Evolutionary conservation across 176 grass and related monocot genomes (phyloP), one percentile per base, ranked within the genome.

Genomic region (Neostapfia colusana): DNA sequence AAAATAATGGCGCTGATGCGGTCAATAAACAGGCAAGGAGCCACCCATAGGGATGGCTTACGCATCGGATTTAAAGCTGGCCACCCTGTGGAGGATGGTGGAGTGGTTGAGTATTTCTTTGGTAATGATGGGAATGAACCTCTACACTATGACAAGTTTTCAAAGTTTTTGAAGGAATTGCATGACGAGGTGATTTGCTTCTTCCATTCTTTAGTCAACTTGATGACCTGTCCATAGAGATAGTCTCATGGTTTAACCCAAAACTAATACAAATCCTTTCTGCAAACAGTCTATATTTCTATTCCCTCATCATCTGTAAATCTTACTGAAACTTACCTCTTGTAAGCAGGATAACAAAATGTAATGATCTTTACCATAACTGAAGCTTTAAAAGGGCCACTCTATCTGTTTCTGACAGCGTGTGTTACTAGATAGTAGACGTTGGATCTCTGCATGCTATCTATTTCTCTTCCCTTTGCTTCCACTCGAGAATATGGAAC

Each of bases 1-100:
- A 92, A 94, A 91, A 75, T 98, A 79, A 98, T 98, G 95, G 79
- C 85, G 66, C 81, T 98, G 73, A 92, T 98, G 95, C 89, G 95
- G 49, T 87, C 89, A 35, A 77, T 86, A 65, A 94, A 92, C 55
- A 94, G 95, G 86, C 95, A 98, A 92, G 95, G 95, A 54, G 80
- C 84, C 69, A 65, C 76, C 37, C 91, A 98, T 72, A 92, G 83
- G 55, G 77, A 98, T 88, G 91, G 91, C 41, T 84, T 89, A 43
- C 91, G 95, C n/a, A 45, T 85, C 40, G 87, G 91, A 84, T 86
- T 94, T 71, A 98, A 89, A 91, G 83, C 88, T 86, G 68, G 70
- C 6, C 71, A 80, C 39, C 81, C 87, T 73, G 82, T 91, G 46
- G 95, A 98, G 75, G 85, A 94, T 80, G 91, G 95, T 53, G 95